Base-by-base conservation (phyloP, 495 filamentous ascomycete genomes). In the Hypoxylon perforatum region DNA sequence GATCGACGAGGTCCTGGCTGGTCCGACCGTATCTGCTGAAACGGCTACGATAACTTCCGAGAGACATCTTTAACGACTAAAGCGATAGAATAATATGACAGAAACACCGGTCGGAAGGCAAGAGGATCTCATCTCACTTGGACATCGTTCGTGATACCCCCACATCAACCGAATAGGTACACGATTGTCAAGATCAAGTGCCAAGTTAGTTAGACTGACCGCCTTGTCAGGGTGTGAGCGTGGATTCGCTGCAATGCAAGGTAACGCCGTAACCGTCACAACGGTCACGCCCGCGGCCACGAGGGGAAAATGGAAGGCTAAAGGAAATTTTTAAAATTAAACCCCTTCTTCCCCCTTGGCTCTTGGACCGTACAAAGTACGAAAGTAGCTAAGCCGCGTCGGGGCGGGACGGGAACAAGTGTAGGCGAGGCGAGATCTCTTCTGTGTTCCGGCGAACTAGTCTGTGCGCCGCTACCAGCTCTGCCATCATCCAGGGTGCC, bases 391-490 rank as follows among this genome's bases (percentile, higher is more conserved):
- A 28, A 28, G 25, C 25, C 30, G 30, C 30, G 30, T 10, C 25
- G 25, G 35, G 25, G 35, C 57, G 51, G 57, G 51, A 47, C 57
- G 57, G 48, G 50, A 51, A 44, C 25, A 30, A 44, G 23, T 18
- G 11, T 23, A 64, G 38, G 60, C 65, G 60, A 69, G 60, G 49
- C 50, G 60, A 64, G 65, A 69, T 69, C 60, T 63, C 30, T 45
- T 54, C 35, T 68, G 5, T 63, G 18, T 61, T 59, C 60, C 48
- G 55, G 50, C 45, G 65, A 69, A 69, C 65, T 17, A 61, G 61
- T 61, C 66, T 69, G 66, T 65, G 66, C 66, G 42, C 50, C 57
- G 44, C 55, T 53, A 69, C 65, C 65, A 57, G 41, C 2, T 21
- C 15, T 18, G 58, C 17, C 41, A 58, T 36, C 57, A 57, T 46